phyloP scores from a whole-genome alignment of 768 basidiomycete genomes.

The Cantharellus cinnabarinus region DNA sequence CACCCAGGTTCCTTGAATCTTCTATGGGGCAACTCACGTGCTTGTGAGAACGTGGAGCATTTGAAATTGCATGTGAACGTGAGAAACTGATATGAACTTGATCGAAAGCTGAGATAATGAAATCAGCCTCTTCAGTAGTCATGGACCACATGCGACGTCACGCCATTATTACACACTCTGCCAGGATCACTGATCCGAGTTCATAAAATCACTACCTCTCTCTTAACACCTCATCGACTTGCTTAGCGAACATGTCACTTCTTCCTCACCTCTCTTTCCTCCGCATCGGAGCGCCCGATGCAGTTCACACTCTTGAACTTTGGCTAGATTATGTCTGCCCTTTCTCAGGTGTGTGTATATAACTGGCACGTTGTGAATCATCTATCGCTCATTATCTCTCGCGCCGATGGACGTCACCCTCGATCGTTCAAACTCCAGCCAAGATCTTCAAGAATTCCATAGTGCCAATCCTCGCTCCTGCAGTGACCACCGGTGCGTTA shows the following conservation, averaged over 20 bases:
- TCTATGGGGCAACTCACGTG: no score
- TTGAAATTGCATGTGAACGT: no score
- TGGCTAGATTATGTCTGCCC: conserved; percentile 83
- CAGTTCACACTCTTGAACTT: conserved; percentile 63
- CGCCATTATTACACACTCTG: no score
- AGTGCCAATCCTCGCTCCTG: conserved; percentile 34
- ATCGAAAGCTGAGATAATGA: no score
- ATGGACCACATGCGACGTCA: no score
- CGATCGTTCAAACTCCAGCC: conserved; percentile 11
- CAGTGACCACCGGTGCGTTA: conserved; percentile 24
- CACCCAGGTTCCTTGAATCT: no score
- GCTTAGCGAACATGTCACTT: conserved; percentile 37
- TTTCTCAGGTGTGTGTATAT: conserved; percentile 18
- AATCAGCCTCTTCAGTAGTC: no score
- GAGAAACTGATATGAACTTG: no score
- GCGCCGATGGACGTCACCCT: conserved; percentile 32
- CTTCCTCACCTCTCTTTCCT: conserved; percentile 52
- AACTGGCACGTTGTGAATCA: not conserved
- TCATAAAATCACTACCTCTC: no score
- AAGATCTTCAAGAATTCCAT: conserved; percentile 38
- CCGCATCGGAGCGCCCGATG: conserved; percentile 34
- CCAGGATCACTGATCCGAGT: no score
- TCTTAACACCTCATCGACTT: no score
- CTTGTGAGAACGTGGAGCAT: no score
- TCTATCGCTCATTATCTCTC: not conserved